phyloP scores from a whole-genome alignment of 371 early-diverging fungal species.

The Chytridium lagenaria region DNA sequence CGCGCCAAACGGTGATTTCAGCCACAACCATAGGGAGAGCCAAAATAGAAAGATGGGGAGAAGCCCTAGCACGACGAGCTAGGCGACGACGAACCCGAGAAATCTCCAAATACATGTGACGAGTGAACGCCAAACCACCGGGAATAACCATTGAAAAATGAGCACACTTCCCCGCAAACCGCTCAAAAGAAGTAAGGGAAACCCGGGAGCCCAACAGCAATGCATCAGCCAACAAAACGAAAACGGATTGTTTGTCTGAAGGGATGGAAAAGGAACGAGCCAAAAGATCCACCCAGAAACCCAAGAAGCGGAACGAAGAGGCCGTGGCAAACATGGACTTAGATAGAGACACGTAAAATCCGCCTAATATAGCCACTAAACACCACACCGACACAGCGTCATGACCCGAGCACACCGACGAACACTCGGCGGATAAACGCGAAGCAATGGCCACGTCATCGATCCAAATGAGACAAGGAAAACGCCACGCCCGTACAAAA shows the following conservation, averaged over 20 bases:
- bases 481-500: not conserved
- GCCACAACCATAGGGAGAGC: not conserved
- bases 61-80: not conserved
- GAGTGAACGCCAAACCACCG: conserved; percentile 20
- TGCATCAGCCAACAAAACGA: not conserved
- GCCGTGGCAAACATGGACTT: not conserved
- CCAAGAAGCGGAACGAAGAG: not conserved
- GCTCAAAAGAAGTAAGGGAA: not conserved
- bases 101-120: conserved; percentile 10
- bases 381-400: not conserved
- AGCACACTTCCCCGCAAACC: conserved; percentile 19
- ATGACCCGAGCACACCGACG: not conserved
- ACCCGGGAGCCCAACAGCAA: not conserved
- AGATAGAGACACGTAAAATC: not conserved
- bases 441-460: not conserved
- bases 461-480: not conserved
- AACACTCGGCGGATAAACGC: not conserved
- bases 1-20: not conserved
- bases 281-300: not conserved
- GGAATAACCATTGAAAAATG: conserved; percentile 18
- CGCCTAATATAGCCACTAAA: not conserved
- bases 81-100: not conserved
- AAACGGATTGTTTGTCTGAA: not conserved
- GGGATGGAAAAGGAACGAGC: not conserved
- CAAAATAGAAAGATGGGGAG: not conserved